Evolutionary conservation across 108 stramenopile genomes (phyloP).

Genomic region (Cylindrotheca closterium): DNA sequence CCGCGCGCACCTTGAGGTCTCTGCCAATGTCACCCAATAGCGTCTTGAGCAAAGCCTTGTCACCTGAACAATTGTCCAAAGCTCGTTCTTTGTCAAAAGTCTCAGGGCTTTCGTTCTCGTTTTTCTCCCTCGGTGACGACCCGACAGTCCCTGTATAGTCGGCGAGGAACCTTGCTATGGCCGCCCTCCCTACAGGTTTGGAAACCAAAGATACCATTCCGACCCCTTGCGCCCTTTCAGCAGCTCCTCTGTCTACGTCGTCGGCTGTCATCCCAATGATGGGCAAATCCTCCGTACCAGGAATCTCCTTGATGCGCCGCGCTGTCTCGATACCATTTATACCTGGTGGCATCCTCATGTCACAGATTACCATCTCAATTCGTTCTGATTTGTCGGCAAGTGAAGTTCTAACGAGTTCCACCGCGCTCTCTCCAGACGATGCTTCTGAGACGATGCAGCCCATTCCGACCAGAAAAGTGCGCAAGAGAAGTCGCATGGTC

Average conservation of each 20-base stretch:
- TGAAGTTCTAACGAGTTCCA: background rate
- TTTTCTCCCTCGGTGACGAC: too few species aligned
- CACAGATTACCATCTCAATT: constrained; percentile 8
- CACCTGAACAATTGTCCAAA: constrained; percentile 3
- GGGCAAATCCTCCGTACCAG: constrained; percentile 1
- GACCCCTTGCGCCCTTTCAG: too few species aligned
- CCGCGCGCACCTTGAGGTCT: background rate
- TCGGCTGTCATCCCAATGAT: constrained; percentile 16
- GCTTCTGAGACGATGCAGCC: constrained; percentile 15
- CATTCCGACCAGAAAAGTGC: constrained; percentile 7
- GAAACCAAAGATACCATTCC: constrained; percentile 16
- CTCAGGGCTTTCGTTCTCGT: background rate
- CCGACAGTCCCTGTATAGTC: constrained; percentile 4
- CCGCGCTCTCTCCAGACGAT: background rate
- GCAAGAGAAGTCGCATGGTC: constrained; percentile 10
- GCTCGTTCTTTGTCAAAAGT: background rate
- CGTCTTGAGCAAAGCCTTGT: background rate
- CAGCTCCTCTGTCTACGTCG: constrained; percentile 8
- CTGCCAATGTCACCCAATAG: constrained; percentile 1
- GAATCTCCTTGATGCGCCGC: constrained; percentile 5
- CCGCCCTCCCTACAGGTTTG: constrained; percentile 6
- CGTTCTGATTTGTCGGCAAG: background rate
- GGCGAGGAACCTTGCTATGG: background rate
- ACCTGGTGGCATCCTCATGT: constrained; percentile 14
- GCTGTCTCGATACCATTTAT: constrained; percentile 10